Evolutionary conservation across 192 early-diverging fungal genomes (phyloP).

Genomic region (Mortierella claussenii): DNA sequence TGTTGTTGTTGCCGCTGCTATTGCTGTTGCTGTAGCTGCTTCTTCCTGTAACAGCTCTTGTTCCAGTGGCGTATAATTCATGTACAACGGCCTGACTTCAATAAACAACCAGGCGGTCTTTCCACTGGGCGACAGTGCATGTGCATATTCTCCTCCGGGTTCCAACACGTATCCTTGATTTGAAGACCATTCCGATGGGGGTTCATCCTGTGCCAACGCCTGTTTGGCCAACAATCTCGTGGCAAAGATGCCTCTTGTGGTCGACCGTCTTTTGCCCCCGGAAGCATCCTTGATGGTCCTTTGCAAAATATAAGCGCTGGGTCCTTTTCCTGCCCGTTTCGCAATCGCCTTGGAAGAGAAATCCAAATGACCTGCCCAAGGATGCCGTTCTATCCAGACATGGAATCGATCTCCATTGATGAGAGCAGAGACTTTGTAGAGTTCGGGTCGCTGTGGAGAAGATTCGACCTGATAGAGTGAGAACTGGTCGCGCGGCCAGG

Average conservation of each 20-base stretch:
- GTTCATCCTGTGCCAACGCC: conserved; percentile 31
- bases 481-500: conserved; percentile 47
- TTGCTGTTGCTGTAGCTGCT: no score
- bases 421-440: conserved; percentile 37
- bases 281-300: conserved; percentile 53
- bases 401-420: conserved; percentile 44
- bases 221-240: conserved; percentile 38
- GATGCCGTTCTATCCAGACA: conserved; percentile 47
- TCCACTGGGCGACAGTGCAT: conserved; percentile 44
- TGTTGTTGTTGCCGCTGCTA: no score
- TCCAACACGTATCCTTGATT: conserved; percentile 39
- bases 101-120: conserved; percentile 51
- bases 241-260: conserved; percentile 41
- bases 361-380: conserved; percentile 46
- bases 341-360: conserved; percentile 50
- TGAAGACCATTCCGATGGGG: conserved; percentile 45
- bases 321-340: conserved; percentile 31
- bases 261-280: conserved; percentile 46
- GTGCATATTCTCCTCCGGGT: conserved; percentile 44
- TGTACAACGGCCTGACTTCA: conserved; percentile 41
- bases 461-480: conserved; percentile 35
- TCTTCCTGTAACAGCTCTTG: no score
- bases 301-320: conserved; percentile 48
- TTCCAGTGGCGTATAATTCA: conserved; percentile 38
- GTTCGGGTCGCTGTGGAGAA: conserved; percentile 40